These are phyloP conservation scores for Allomyces javanicus DNA, from an alignment of 192 early-diverging fungal genomes.

Conservation along the genomic window DNA sequence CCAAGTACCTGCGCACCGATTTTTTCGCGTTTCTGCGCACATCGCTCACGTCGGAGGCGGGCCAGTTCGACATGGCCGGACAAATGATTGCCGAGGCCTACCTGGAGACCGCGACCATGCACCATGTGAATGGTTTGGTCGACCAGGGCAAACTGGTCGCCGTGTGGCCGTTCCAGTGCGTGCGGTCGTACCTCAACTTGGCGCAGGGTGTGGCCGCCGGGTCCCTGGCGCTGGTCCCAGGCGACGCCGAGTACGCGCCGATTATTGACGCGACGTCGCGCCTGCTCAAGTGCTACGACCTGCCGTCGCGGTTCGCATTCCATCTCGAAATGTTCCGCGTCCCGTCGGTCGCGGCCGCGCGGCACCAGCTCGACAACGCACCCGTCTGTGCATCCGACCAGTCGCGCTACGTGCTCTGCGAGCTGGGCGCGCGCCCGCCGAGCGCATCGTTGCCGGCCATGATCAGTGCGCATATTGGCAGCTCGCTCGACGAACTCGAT, in stretches of 20 bases:
- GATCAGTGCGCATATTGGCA: constrained; percentile 1
- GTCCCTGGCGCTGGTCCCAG: constrained; percentile 3
- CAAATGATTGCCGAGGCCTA: not conserved
- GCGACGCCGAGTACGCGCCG: constrained; percentile 12
- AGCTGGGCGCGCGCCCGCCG: constrained; percentile 22
- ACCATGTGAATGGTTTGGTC: constrained; percentile 20
- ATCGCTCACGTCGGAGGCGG: not conserved
- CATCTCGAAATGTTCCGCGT: constrained; percentile 23
- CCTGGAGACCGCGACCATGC: constrained; percentile 11
- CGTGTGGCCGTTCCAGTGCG: constrained; percentile 8
- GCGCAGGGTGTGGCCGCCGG: constrained; percentile 9
- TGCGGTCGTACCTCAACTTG: constrained; percentile 21
- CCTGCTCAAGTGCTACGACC: too few species aligned
- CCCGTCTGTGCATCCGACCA: not conserved
- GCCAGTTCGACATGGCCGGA: not conserved
- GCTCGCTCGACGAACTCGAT: not conserved
- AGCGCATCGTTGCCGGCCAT: constrained; percentile 13
- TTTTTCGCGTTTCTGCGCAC: not conserved
- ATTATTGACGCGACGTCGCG: constrained; percentile 5
- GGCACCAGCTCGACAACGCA: not conserved
- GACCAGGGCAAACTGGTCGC: constrained; percentile 5
- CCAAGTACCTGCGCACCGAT: not conserved
- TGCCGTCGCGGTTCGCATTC: constrained; percentile 14
- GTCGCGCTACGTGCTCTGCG: constrained; percentile 14
- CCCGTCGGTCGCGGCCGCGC: not conserved